Evolutionary conservation across 495 filamentous ascomycete genomes (phyloP).

Genomic region (Penicillium parvum): DNA sequence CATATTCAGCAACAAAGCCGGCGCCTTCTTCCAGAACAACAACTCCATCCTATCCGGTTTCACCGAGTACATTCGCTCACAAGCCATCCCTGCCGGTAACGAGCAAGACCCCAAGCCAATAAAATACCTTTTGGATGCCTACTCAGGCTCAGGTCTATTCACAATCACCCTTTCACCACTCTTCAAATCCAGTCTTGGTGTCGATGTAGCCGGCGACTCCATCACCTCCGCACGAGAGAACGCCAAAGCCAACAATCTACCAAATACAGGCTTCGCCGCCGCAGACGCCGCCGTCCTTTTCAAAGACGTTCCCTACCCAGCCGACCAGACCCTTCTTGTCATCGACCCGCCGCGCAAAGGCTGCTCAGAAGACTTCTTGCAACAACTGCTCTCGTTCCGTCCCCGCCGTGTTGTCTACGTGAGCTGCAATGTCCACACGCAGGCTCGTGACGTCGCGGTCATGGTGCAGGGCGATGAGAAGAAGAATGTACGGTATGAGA

Average conservation of each 20-base stretch:
- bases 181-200: slow-evolving; percentile 65
- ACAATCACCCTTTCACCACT: slow-evolving; percentile 84
- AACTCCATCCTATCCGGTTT: slow-evolving; percentile 93
- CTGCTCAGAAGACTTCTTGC: slow-evolving; percentile 79
- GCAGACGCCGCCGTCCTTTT: slow-evolving; percentile 84
- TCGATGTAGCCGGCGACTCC: slow-evolving; percentile 66
- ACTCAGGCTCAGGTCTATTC: slow-evolving; percentile 95
- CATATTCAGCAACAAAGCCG: slow-evolving; percentile 83
- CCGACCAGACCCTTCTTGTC: slow-evolving; percentile 80
- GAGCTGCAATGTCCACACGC: slow-evolving; percentile 95
- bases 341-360: slow-evolving; percentile 95
- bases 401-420: slow-evolving; percentile 86
- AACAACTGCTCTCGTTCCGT: slow-evolving; percentile 69
- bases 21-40: slow-evolving; percentile 98
- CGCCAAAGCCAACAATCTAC: slow-evolving; percentile 70
- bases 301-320: slow-evolving; percentile 60
- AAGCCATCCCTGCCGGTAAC: slow-evolving; percentile 53
- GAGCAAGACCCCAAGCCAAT: slow-evolving; percentile 44
- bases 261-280: slow-evolving; percentile 69
- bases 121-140: slow-evolving; percentile 90
- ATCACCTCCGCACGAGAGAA: slow-evolving; percentile 74
- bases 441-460: slow-evolving; percentile 85
- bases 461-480: slow-evolving; percentile 63
- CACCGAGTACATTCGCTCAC: slow-evolving; percentile 82
- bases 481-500: slow-evolving; percentile 62